Percentiles rank a stretch among this genome's conserved stretches.
phyloP scores from a whole-genome alignment of 2,329 filamentous ascomycete genomes.

The Ophiostoma quercus region DNA sequence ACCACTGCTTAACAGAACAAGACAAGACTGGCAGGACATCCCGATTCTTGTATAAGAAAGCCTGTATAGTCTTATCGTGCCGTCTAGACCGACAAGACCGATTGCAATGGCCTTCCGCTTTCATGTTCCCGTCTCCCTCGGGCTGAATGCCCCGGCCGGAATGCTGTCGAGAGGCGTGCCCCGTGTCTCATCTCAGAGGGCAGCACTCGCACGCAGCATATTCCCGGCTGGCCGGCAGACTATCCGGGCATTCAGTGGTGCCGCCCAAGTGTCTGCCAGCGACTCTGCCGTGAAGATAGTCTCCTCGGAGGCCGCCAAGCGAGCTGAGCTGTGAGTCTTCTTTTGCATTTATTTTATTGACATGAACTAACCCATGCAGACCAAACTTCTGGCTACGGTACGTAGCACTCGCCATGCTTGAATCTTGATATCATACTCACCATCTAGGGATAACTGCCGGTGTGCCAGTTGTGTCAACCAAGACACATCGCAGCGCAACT shows the following conservation, averaged over 20 bases:
- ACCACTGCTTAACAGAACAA: background rate
- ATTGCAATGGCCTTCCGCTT: background rate
- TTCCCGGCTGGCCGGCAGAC: background rate
- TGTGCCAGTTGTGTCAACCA: constrained; percentile 62
- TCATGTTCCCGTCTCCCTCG: background rate
- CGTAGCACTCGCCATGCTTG: background rate
- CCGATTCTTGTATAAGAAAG: background rate
- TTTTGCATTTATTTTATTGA: too few species aligned
- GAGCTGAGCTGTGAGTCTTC: constrained; percentile 13
- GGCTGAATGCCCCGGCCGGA: background rate
- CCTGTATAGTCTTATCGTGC: background rate
- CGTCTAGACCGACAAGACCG: background rate
- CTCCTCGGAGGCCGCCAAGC: constrained; percentile 27
- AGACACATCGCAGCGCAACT: constrained; percentile 62
- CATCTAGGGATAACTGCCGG: constrained; percentile 64
- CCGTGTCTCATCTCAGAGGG: background rate
- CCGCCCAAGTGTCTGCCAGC: constrained; percentile 20
- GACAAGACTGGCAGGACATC: background rate
- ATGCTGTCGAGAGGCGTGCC: background rate
- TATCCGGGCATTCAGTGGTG: constrained; percentile 15
- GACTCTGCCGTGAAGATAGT: constrained; percentile 25
- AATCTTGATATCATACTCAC: background rate
- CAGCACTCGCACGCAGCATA: background rate
- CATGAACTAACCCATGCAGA: constrained; percentile 22
- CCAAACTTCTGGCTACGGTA: constrained; percentile 29